Conservation (phyloP, 139 green algal species). For the Closterium sp. region DNA sequence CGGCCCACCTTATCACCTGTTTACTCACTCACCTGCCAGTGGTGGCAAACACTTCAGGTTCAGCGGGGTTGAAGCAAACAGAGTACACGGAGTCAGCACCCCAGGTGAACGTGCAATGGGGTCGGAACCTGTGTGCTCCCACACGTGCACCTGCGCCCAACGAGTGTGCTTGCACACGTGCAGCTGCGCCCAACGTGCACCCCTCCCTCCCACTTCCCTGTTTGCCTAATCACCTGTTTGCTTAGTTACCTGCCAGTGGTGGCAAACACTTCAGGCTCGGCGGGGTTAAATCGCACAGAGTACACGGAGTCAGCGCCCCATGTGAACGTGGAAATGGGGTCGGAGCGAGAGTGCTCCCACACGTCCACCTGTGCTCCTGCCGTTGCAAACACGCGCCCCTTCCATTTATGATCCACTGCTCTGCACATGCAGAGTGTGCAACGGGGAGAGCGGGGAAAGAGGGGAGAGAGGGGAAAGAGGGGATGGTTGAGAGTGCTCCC, state of each 20-base stretch:
- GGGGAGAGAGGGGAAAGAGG: neutral
- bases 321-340: conserved; percentile 80
- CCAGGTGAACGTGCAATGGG: conserved; percentile 87
- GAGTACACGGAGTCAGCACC: conserved; percentile 82
- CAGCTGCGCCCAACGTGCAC: too few species aligned
- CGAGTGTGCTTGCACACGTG: too few species aligned
- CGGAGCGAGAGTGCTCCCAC: conserved; percentile 76
- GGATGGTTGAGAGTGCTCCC: conserved; percentile 63
- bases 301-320: conserved; percentile 89
- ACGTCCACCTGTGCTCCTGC: conserved; percentile 77
- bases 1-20: too few species aligned
- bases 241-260: conserved; percentile 66
- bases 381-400: conserved; percentile 77
- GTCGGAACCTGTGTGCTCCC: conserved; percentile 62
- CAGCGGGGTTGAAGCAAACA: conserved; percentile 89
- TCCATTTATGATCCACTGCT: conserved; percentile 86
- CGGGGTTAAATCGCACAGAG: conserved; percentile 91
- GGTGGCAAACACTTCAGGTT: conserved; percentile 88
- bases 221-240: too few species aligned
- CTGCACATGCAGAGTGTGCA: conserved; percentile 15
- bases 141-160: too few species aligned
- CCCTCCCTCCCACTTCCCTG: neutral
- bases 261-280: conserved; percentile 86
- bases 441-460: neutral
- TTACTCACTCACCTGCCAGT: conserved; percentile 59